Evolutionary conservation across 768 basidiomycete genomes (phyloP), one percentile per base, ranked within the genome.

Genomic region (Phlegmacium glaucopus): DNA sequence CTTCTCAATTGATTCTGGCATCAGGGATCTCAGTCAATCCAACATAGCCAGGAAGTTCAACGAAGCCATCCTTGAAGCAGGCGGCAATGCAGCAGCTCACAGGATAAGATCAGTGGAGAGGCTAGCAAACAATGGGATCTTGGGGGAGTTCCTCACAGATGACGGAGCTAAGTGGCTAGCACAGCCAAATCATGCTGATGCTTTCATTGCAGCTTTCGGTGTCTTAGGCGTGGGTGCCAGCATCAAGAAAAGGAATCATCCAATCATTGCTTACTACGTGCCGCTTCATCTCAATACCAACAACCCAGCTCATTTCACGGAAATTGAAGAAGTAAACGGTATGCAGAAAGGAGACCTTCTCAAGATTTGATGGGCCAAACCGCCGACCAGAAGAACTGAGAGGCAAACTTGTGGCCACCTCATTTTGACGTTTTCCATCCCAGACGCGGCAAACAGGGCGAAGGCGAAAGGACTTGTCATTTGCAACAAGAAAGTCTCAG

Each of bases 1-100:
- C 22, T 2, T 2, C 5, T 5, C 22, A 22, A 5, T 22, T 5
- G 22, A 22, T 3, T 22, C 5, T 2, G 22, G 22, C 3, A 22
- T 5, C 22, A 22, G 22, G 5, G 22, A 22, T 3, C 22, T 22
- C 22, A 22, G 22, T 5, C 22, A 22, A 22, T 5, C 5, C 5
- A 5, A 22, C 5, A 22, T 22, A 2, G 3, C 5, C 22, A 22
- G 5, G 5, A 22, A 22, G 22, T 22, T 22, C 22, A 22, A 22
- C 5, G 22, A 22, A 5, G 22, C 22, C 22, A 22, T 64, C 84
- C 48, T 85, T 79, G 9, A 78, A 76, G 22, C 22, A 3, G 5
- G 22, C 22, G 22, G 22, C 3, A 22, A 22, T 5, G 22, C 22
- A 5, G 5, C 22, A 5, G 22, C 2, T 5, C 22, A 22, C 5